These are phyloP conservation scores for Malus domestica DNA, from an alignment of 306 rosid genomes.

Conservation along the genomic window DNA sequence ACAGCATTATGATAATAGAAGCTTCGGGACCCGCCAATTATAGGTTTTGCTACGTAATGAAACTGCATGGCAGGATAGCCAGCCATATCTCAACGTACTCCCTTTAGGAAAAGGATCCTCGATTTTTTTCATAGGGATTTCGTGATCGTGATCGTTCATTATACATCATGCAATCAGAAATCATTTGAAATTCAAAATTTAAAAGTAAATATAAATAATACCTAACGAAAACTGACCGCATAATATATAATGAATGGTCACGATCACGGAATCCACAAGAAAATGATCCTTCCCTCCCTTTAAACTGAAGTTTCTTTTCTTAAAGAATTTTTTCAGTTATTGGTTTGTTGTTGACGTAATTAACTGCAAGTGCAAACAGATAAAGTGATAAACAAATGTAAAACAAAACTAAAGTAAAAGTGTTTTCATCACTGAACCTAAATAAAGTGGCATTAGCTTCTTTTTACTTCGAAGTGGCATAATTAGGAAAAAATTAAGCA, in stretches of 20 bases:
- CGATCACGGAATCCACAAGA: no score
- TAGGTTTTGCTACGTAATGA: not conserved
- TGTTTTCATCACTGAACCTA: not conserved
- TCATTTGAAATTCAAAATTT: no score
- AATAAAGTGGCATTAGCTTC: not conserved
- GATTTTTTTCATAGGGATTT: no score
- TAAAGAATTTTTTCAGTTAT: not conserved
- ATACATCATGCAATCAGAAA: no score
- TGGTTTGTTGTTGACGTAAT: not conserved
- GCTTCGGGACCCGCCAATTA: constrained; percentile 2
- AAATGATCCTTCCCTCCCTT: no score
- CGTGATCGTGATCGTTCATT: no score
- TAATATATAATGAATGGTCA: no score
- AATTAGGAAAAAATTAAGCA: not conserved
- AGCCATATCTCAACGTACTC: not conserved
- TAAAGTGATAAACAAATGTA: not conserved
- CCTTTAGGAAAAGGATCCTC: no score
- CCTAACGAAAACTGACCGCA: no score
- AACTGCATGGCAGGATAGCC: not conserved
- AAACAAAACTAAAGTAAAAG: not conserved
- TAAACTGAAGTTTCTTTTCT: not conserved
- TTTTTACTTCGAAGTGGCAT: not conserved
- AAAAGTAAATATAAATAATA: no score
- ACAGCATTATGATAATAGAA: not conserved
- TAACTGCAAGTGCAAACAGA: not conserved